These are phyloP conservation scores for Penicillium roqueforti DNA, from an alignment of 495 filamentous ascomycete genomes.

Conservation along the genomic window DNA sequence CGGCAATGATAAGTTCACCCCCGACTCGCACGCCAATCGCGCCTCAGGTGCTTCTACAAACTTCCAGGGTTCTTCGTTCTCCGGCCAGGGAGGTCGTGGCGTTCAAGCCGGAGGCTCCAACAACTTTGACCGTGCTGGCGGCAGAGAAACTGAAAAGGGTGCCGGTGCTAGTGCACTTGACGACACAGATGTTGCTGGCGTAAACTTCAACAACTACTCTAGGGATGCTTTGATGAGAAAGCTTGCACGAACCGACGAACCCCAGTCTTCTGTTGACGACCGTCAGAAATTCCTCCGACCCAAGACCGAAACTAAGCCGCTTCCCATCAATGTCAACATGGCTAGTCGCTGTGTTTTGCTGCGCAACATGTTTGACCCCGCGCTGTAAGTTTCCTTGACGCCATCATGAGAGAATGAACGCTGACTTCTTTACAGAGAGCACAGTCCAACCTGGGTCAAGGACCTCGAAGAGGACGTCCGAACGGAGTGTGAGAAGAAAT, in stretches of 20 bases:
- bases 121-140: conserved; percentile 90
- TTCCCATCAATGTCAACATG: conserved; percentile 84
- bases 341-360: conserved; percentile 92
- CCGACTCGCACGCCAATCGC: conserved; percentile 91
- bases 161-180: conserved; percentile 92
- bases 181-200: conserved; percentile 95
- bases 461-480: conserved; percentile 93
- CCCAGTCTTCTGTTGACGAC: conserved; percentile 57
- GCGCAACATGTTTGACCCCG: conserved; percentile 90
- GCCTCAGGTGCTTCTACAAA: conserved; percentile 66
- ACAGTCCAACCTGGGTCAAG: conserved; percentile 84
- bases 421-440: conserved; percentile 65
- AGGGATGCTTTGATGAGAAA: conserved; percentile 97
- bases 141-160: conserved; percentile 84
- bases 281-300: conserved; percentile 70
- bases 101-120: conserved; percentile 72
- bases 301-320: conserved; percentile 73
- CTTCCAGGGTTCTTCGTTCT: conserved; percentile 93
- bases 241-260: conserved; percentile 92
- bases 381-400: conserved; percentile 63
- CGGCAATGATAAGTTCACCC: conserved; percentile 99
- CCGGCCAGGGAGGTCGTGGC: conserved; percentile 84
- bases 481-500: conserved; percentile 89
- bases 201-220: conserved; percentile 99
- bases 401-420: neutral